Base-by-base conservation (phyloP, 2,329 filamentous ascomycete species). In the Xylaria sp. region DNA sequence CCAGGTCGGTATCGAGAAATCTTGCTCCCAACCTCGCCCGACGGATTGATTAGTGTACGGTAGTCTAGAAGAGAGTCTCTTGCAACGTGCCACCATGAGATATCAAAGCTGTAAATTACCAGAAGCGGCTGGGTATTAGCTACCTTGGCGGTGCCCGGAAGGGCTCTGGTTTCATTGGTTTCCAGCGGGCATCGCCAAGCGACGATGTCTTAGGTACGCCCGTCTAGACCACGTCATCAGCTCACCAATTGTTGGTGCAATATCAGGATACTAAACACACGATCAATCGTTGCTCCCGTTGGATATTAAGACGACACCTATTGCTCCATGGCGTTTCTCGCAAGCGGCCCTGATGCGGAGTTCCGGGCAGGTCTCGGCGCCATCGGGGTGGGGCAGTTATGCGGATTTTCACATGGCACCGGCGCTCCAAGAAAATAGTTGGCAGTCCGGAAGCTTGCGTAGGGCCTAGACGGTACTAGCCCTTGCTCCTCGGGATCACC, bases 331-430 rank as follows among this genome's bases (percentile, higher is more conserved):
- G 37, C 42, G 42, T 13, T 30, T n/a, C 13, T 46, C n/a, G 42
- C 37, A 46, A n/a, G 13, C 10, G 42, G 13, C 13, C 42, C 13
- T 46, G 42, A 13, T 30, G 54, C 61, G 61, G 61, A 63, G 50
- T 56, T 63, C 23, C n/a, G 47, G 23, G 47, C 10, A 6, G 35
- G 47, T 56, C 58, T 63, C 60, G 58, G 61, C 59, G 19, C 30
- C 46, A 23, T 55, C 61, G 58, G 39, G 56, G 61, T 61, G 61
- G 61, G 58, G 58, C 61, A 7, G 7, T 23, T 47, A 39, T 60
- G 58, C 58, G 58, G 58, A 61, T 54, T 61, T 59, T 57, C 18
- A 7, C 19, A 13, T 46, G 42, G 42, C n/a, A 46, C 37, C 37
- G 37, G 37, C 37, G 37, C 37, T 13, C 37, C 37, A 9, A 9